These are phyloP conservation scores for Inga oerstediana DNA, from an alignment of 306 rosid species.

Conservation along the genomic window DNA sequence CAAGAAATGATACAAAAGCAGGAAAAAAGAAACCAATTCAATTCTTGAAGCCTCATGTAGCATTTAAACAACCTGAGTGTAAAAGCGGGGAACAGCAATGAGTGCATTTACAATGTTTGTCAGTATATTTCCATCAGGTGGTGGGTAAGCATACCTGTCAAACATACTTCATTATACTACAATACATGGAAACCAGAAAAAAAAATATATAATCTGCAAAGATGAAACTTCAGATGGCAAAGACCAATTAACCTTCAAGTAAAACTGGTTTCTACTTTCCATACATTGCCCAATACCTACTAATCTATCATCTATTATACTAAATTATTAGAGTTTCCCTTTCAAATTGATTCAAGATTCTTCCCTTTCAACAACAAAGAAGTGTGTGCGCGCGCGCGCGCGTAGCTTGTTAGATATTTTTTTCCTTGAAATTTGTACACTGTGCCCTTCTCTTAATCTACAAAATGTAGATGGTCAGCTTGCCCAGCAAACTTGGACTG, in stretches of 20 bases:
- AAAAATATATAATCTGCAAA: constrained; percentile 5
- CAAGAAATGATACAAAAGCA: constrained; percentile 24
- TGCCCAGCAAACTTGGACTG: background rate
- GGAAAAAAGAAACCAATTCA: constrained; percentile 21
- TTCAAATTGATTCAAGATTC: background rate
- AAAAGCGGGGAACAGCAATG: constrained; percentile 93
- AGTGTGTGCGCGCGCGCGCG: background rate
- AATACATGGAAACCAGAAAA: constrained; percentile 31
- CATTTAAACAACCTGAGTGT: constrained; percentile 73
- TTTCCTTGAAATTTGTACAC: background rate
- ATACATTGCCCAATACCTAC: background rate
- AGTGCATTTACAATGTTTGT: constrained; percentile 92
- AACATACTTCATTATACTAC: constrained; percentile 25
- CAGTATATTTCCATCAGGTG: constrained; percentile 94
- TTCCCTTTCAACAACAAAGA: background rate
- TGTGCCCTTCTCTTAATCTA: background rate
- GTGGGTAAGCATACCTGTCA: constrained; percentile 91
- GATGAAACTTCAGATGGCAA: background rate
- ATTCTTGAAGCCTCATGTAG: constrained; percentile 23
- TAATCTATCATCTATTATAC: background rate
- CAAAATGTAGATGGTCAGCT: background rate
- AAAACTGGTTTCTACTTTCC: background rate
- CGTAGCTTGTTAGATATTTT: background rate
- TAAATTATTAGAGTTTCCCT: background rate
- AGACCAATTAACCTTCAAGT: constrained; percentile 7